phyloP scores from a whole-genome alignment of 208 protist genomes.

The Tritrichomonas foetus region DNA sequence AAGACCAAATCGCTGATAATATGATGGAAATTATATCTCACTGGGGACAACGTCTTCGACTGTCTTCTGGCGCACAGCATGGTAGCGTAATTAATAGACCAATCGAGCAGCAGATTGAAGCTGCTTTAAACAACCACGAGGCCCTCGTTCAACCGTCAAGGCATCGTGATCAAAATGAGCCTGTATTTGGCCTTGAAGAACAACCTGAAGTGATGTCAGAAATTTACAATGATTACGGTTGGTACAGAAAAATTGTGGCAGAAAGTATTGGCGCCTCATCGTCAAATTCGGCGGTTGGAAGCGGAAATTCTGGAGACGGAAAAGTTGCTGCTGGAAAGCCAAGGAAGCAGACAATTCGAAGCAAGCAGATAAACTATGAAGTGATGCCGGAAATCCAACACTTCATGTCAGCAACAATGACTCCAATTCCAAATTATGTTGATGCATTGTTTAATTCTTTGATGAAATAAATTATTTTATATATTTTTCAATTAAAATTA shows the following conservation, averaged over 20 bases:
- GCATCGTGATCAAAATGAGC: neutral
- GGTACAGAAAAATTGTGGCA: neutral
- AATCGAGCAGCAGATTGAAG: constrained; percentile 22
- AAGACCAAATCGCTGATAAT: neutral
- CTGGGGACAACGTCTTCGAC: neutral
- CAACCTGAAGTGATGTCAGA: neutral
- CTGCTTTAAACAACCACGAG: neutral
- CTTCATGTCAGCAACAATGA: neutral
- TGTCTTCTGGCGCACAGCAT: neutral
- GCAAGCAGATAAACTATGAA: neutral
- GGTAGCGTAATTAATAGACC: constrained; percentile 28
- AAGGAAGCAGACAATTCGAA: neutral
- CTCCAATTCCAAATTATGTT: neutral
- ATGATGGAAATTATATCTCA: constrained; percentile 28
- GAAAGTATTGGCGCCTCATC: neutral
- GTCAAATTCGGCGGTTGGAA: neutral
- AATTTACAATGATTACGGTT: neutral
- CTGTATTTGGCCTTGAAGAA: neutral
- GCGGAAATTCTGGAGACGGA: neutral
- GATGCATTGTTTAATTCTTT: constrained; percentile 34
- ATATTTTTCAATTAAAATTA: neutral
- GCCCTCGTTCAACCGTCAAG: neutral
- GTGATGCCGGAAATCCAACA: neutral
- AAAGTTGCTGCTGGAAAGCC: neutral
- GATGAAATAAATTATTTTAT: constrained; percentile 16